Evolutionary conservation across 495 filamentous ascomycete species (phyloP), one percentile per base, ranked within the genome.

Genomic region (Talaromyces wortmannii): DNA sequence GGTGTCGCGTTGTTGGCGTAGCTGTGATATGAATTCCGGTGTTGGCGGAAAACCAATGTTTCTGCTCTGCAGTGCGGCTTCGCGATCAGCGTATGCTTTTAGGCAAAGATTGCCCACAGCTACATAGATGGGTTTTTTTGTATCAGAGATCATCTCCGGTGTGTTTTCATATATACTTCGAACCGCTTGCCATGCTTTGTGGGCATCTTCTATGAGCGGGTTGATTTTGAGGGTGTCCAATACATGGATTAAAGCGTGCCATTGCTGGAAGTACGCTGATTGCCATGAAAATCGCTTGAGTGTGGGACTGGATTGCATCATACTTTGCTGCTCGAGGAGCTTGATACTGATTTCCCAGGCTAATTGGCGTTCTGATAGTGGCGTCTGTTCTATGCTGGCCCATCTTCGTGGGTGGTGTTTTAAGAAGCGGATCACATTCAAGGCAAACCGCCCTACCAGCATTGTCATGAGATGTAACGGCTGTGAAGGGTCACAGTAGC

Each of bases 401-500:
- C 36, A 40, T 5, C 36, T 40, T 40, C 75, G 73, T 10, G 75
- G 76, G 55, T 77, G 72, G 48, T 70, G 69, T 15, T 69, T 65
- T 29, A 63, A 51, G 7, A 77, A 57, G 8, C 71, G 57, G 29
- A 74, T 68, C 13, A 61, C 65, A 55, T 57, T 61, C 10, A 71
- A 60, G 5, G 66, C 57, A 11, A 69, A 65, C 32, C 61, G 65
- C 11, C 71, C 73, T 60, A 82, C 74, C 12, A 72, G 64, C 4
- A 69, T 67, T 1, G 76, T 73, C 40, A 85, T 69, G 49, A 77
- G 67, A 62, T 89, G 86, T 8, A 87, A 68, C 3, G 80, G 80
- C 18, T 85, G 82, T 0, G 74, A 75, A 7, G 70, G 68, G 60
- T 89, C 85, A 58, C 82, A 83, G 43, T 80, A 78, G 1, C 67